phyloP scores from a whole-genome alignment of 139 green algal species.

The Picochlorum sp. region DNA sequence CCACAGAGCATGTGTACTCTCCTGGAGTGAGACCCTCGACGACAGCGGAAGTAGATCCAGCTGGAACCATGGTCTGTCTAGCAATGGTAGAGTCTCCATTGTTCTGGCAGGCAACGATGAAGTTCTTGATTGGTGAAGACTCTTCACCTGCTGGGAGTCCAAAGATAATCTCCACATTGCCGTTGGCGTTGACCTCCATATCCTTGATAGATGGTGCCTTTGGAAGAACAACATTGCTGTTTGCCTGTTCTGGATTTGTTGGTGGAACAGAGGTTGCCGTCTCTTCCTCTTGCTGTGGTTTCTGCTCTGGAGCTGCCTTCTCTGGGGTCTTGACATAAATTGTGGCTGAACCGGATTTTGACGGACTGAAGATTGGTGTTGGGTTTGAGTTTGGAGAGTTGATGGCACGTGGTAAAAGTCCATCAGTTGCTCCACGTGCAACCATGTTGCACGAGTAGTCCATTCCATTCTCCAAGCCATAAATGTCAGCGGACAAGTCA shows the following conservation, averaged over 20 bases:
- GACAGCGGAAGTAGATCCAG: background rate
- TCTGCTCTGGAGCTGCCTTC: background rate
- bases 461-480: slow-evolving; percentile 6
- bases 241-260: background rate
- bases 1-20: slow-evolving; percentile 12
- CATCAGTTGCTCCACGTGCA: slow-evolving; percentile 5
- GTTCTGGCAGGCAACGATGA: slow-evolving; percentile 1
- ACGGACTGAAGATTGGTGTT: slow-evolving; percentile 9
- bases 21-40: slow-evolving; percentile 5
- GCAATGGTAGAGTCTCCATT: background rate
- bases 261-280: background rate
- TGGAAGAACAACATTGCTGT: background rate
- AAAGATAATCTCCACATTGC: slow-evolving; percentile 2
- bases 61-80: slow-evolving; percentile 2
- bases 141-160: background rate
- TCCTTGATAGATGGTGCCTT: background rate
- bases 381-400: slow-evolving; percentile 8
- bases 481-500: background rate
- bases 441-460: slow-evolving; percentile 9
- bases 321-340: slow-evolving; percentile 2
- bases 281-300: background rate
- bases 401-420: slow-evolving; percentile 6
- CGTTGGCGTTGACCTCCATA: slow-evolving; percentile 1
- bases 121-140: slow-evolving; percentile 5
- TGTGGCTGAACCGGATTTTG: background rate